These are phyloP conservation scores for Plasmopara viticola DNA, from an alignment of 352 stramenopile species.

Conservation along the genomic window DNA sequence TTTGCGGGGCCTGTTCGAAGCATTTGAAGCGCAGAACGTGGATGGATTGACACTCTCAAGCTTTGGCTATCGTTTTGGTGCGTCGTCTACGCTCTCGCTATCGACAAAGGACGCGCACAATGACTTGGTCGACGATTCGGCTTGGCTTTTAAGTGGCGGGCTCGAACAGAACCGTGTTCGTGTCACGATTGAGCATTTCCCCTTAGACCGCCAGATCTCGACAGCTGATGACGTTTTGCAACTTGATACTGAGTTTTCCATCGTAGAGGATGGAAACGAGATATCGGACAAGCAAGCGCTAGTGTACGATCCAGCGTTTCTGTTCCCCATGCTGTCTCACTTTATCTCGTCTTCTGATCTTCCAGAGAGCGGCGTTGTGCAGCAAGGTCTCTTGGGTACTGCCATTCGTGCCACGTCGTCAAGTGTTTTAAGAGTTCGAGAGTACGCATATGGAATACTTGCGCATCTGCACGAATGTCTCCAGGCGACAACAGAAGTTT, in stretches of 20 bases:
- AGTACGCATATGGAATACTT: conserved; percentile 68
- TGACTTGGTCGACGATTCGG: conserved; percentile 60
- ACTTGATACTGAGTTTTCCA: conserved; percentile 12
- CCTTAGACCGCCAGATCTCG: conserved; percentile 40
- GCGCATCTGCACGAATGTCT: conserved; percentile 71
- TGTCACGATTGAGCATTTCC: conserved; percentile 65
- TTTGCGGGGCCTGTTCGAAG: conserved; percentile 47
- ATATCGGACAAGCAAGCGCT: conserved; percentile 1
- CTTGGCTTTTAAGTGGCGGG: conserved; percentile 58
- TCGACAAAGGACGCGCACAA: conserved; percentile 20
- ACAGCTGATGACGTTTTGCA: conserved; percentile 15
- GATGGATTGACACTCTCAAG: conserved; percentile 35
- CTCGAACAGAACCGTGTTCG: conserved; percentile 59
- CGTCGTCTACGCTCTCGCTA: conserved; percentile 30
- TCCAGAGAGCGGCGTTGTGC: conserved; percentile 43
- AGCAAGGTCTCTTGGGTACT: conserved; percentile 65
- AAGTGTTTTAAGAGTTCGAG: conserved; percentile 40
- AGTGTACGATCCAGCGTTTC: conserved; percentile 68
- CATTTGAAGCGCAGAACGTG: conserved; percentile 43
- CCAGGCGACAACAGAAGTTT: conserved; percentile 39
- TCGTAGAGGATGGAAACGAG: too few relatives aligned
- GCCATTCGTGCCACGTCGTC: conserved; percentile 71
- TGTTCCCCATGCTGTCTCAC: conserved; percentile 70
- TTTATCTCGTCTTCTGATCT: conserved; percentile 72
- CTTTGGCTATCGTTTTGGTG: conserved; percentile 68